Base-by-base conservation (phyloP, 2,329 filamentous ascomycete species). In the Davidsoniella eucalypti region DNA sequence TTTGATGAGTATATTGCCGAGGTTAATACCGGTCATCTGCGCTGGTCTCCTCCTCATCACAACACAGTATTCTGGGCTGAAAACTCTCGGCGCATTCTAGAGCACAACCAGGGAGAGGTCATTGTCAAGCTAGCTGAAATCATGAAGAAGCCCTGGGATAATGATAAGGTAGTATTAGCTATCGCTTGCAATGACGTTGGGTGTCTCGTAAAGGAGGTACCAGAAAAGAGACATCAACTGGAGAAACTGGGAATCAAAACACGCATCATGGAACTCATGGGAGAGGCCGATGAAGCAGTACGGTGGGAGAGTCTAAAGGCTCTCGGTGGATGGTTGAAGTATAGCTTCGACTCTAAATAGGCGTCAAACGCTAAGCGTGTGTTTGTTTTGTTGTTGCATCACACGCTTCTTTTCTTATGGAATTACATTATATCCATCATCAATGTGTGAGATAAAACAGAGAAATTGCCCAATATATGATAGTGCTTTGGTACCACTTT, bases 181-280 rank as follows among this genome's bases (percentile, higher is more conserved):
- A 90, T 94, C 66, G 88, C 84, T 17, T 94, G 87, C 67, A 94
- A 93, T 62, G 88, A 95, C 61, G 77, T 95, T 17, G 87, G 86
- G n/a, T 81, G 73, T 55, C 67, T 95, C 54, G 87, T 95, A 45
- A 88, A 85, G 65, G 85, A 93, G 64, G 84, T 90, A 50, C 87
- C 88, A 0, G 87, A 94, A 68, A 84, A 82, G 68, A 72, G 88
- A 60, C 69, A 73, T 52, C 76, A 83, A 62, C 71, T 94, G 58
- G 88, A 95, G 69, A 87, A 81, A 67, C 65, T 87, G 41, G 87
- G 87, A 0, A 66, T 95, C 55, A 95, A 95, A 75, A 77, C 76
- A 16, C 75, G 86, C 57, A 82, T 94, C 54, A 94, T 95, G 87
- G 84, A 87, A 67, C 71, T 95, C 60, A 95, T 95, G 88, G 80